Base-by-base conservation (phyloP, 352 stramenopile genomes). In the Pythium insidiosum region DNA sequence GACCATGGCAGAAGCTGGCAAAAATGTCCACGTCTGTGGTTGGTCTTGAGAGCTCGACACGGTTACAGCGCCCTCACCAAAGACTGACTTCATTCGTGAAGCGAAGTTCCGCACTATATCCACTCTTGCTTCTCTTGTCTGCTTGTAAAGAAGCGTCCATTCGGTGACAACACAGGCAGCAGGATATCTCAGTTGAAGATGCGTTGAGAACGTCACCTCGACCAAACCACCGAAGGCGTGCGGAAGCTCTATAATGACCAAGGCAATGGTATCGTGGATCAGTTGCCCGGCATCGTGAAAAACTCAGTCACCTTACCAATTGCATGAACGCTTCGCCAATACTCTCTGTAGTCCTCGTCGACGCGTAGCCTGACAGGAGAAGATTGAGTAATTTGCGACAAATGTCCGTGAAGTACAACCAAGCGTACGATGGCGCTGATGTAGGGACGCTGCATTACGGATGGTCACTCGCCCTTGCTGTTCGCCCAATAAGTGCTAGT, bases 171-270 rank as follows among this genome's bases (percentile, higher is more conserved):
- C 50, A 28, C 63, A 75, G 43, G 61, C 64, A 4, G 64, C 61
- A 16, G 64, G 63, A 34, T 75, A 79, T 6, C 58, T 79, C 12
- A 73, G 25, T 0, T 61, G 33, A 6, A 56, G 56, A 3, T 43
- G 41, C 23, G 50, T 58, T 4, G 64, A 58, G 47, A 73, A 75
- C 0, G 53, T 51, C 30, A 78, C 53, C 10, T 50, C 51, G 24
- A 55, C 54, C 35, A 65, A 78, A 21, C 63, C 67, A 33, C 67
- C 63, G 50, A 74, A 58, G 18, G 60, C 22, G 23, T 59, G 11
- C 12, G 66, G 58, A 6, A 77, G 53, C 15, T 37, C 61, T 58
- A 25, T 6, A 38, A 42, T 11, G 16, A 33, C 18, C 5, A 21
- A 30, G 4, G 4, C n/a, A n/a, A n/a, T n/a, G n/a, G n/a, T n/a